These are phyloP conservation scores for Mallotus nudiflorus DNA, from an alignment of 345 rosid genomes.

Conservation along the genomic window DNA sequence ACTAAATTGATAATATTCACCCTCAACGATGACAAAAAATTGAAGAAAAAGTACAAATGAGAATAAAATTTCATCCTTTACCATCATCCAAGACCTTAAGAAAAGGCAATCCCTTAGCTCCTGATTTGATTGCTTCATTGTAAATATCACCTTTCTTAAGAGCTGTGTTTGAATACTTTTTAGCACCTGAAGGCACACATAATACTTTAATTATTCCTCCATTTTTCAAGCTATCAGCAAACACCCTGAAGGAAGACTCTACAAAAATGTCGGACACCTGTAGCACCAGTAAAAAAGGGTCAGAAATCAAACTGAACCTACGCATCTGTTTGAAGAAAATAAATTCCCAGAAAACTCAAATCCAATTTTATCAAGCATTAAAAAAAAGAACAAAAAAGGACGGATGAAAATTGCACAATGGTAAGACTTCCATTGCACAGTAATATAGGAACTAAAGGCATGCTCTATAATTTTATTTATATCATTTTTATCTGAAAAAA, in stretches of 20 bases:
- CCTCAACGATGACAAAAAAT: slow-evolving; percentile 1
- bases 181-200: slow-evolving; percentile 77
- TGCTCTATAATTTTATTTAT: background rate
- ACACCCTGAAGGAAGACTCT: slow-evolving; percentile 76
- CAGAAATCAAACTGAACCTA: too few relatives aligned
- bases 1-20: slow-evolving; percentile 4
- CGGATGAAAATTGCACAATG: too few relatives aligned
- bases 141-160: slow-evolving; percentile 92
- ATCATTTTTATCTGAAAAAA: background rate
- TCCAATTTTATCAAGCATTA: too few relatives aligned
- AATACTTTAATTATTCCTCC: slow-evolving; percentile 77
- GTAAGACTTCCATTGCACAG: background rate
- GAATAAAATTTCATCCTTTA: slow-evolving; percentile 28
- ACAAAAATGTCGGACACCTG: slow-evolving; percentile 82
- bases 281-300: slow-evolving; percentile 19
- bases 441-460: background rate
- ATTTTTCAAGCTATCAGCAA: slow-evolving; percentile 61
- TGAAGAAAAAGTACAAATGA: background rate
- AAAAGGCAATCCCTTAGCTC: slow-evolving; percentile 95
- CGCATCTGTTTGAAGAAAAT: too few relatives aligned
- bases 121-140: slow-evolving; percentile 84
- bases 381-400: too few relatives aligned
- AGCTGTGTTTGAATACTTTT: slow-evolving; percentile 74
- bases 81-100: slow-evolving; percentile 88
- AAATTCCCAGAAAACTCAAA: too few relatives aligned